Evolutionary conservation across 2,329 filamentous ascomycete genomes (phyloP).

Genomic region (Thielaviopsis euricoi): DNA sequence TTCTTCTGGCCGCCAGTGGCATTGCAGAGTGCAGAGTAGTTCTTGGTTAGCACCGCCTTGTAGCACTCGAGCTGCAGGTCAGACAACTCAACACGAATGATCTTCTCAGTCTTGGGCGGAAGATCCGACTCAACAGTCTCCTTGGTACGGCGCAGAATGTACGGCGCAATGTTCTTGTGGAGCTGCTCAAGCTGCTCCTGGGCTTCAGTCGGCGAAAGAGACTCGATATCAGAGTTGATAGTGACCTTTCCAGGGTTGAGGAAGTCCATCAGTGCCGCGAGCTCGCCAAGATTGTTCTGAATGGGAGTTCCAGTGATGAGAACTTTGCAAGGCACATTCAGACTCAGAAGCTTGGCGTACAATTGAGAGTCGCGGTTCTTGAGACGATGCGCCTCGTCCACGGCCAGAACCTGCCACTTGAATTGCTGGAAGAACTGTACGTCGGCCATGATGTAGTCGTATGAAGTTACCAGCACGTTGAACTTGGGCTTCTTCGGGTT

Average conservation of each 20-base stretch:
- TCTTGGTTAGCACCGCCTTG: slow-evolving; percentile 94
- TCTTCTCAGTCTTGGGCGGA: slow-evolving; percentile 95
- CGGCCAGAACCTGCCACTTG: slow-evolving; percentile 94
- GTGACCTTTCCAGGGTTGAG: slow-evolving; percentile 85
- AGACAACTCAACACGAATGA: slow-evolving; percentile 91
- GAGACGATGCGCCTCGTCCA: slow-evolving; percentile 90
- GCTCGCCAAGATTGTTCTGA: slow-evolving; percentile 87
- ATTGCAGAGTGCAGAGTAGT: slow-evolving; percentile 86
- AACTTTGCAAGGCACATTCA: slow-evolving; percentile 74
- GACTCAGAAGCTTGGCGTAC: slow-evolving; percentile 69
- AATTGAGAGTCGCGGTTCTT: slow-evolving; percentile 94
- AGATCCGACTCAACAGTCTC: slow-evolving; percentile 94
- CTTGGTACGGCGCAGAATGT: slow-evolving; percentile 89
- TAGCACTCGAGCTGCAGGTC: slow-evolving; percentile 97
- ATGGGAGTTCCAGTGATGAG: slow-evolving; percentile 95
- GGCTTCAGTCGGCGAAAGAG: slow-evolving; percentile 59
- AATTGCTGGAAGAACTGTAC: slow-evolving; percentile 70
- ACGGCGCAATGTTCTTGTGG: slow-evolving; percentile 76
- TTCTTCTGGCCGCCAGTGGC: slow-evolving; percentile 84
- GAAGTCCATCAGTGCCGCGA: slow-evolving; percentile 88
- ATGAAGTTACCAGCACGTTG: slow-evolving; percentile 93
- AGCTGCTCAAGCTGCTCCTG: slow-evolving; percentile 76
- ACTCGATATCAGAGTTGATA: slow-evolving; percentile 82
- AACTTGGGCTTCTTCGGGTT: slow-evolving; percentile 86
- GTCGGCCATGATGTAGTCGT: slow-evolving; percentile 87